Evolutionary conservation across 2,329 filamentous ascomycete species (phyloP), one percentile per base, ranked within the genome.

Genomic region (Colletotrichum simmondsii): DNA sequence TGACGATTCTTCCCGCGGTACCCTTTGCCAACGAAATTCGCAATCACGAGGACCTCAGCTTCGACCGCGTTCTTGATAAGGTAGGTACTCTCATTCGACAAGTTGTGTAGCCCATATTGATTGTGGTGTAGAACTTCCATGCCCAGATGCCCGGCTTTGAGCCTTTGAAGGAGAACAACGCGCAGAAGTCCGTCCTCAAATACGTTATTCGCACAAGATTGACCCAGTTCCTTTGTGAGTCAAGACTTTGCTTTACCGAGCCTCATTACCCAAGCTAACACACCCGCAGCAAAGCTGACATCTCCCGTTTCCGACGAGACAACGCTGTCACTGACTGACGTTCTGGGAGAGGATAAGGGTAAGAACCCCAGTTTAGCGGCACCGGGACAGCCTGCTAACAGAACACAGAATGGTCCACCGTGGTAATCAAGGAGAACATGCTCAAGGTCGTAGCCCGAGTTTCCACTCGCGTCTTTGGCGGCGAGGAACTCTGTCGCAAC

Each of bases 391-490:
- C 2, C 22, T 14, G 35, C 60, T 65, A 19, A 71, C 56, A 3
- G 8, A 24, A n/a, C 3, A 3, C 19, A 75, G 75, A 72, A 28
- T 76, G 75, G 75, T 58, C 73, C 30, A 54, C 61, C 2, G 24
- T 75, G 12, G 65, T 35, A 1, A 49, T 71, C 14, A 71, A 69
- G 30, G 42, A 54, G 11, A 64, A 68, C 49, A 71, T 73, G 35
- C 60, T 68, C n/a, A 52, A 53, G 26, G 49, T 76, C 3, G 70
- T 77, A n/a, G 65, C 77, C 4, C 75, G 74, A 4, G 75, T 77
- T 8, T 72, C 77, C 16, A 75, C 75, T 4, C 70, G 72, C 16
- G 71, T 77, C 53, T 78, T 78, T 30, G 74, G 77, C n/a, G 77
- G 77, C 12, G 72, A 74, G 46, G 71, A 77, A 59, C 75, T 77